Conservation (phyloP, 495 filamentous ascomycete species). For the Trichoderma virens region DNA sequence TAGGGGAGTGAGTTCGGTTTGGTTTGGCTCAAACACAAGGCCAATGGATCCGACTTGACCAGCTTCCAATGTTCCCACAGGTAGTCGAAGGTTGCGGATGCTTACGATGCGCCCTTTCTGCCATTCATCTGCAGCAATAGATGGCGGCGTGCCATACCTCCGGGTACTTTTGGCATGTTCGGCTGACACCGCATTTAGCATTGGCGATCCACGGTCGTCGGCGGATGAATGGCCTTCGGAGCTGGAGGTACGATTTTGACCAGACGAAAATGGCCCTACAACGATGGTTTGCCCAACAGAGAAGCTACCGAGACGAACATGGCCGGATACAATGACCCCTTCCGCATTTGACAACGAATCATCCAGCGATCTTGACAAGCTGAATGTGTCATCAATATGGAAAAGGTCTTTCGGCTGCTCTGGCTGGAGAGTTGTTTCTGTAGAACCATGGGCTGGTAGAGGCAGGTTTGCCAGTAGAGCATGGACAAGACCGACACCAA, state of each 20-base stretch:
- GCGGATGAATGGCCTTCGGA: conserved; percentile 32
- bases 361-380: conserved; percentile 42
- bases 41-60: conserved; percentile 92
- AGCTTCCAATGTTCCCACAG: conserved; percentile 63
- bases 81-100: conserved; percentile 78
- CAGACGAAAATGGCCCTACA: conserved; percentile 66
- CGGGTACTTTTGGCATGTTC: conserved; percentile 34
- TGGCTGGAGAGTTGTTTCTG: conserved; percentile 35
- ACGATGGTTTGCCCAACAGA: conserved; percentile 71
- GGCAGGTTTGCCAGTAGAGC: conserved; percentile 73
- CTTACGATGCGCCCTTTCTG: conserved; percentile 70
- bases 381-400: conserved; percentile 74
- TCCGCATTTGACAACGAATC: conserved; percentile 33
- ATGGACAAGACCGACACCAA: conserved; percentile 73
- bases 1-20: conserved; percentile 9
- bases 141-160: conserved; percentile 33
- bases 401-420: conserved; percentile 56
- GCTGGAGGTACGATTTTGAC: conserved; percentile 24
- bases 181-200: conserved; percentile 35
- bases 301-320: conserved; percentile 70
- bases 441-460: conserved; percentile 45
- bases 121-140: conserved; percentile 57
- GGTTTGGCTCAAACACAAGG: conserved; percentile 47
- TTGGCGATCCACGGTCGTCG: conserved; percentile 29
- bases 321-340: conserved; percentile 67